These are phyloP conservation scores for Pestalotiopsis sp. DNA, from an alignment of 2,329 filamentous ascomycete genomes.

Conservation along the genomic window DNA sequence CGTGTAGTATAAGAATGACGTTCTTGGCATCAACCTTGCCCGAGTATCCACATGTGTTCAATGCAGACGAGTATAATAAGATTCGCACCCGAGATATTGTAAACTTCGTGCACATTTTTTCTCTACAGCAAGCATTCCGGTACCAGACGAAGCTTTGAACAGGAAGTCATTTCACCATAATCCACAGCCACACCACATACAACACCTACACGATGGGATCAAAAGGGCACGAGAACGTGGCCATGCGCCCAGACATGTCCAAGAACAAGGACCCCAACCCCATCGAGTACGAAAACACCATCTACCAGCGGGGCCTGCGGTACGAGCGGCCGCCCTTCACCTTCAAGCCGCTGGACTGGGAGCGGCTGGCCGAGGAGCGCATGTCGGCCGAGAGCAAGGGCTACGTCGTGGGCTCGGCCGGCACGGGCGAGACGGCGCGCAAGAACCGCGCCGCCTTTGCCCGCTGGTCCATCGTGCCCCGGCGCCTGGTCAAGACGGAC, in stretches of 20 bases:
- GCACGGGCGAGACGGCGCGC: conserved; percentile 25
- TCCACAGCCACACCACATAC: not conserved
- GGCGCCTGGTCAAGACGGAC: conserved; percentile 21
- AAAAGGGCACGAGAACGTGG: not conserved
- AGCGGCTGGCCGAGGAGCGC: conserved; percentile 23
- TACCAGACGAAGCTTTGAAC: no score
- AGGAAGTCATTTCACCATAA: not conserved
- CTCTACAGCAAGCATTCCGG: not conserved
- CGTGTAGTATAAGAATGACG: conserved; percentile 2
- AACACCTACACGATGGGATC: not conserved
- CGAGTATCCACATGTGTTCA: not conserved
- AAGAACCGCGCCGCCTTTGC: conserved; percentile 28
- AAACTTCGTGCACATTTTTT: not conserved
- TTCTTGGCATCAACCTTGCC: conserved; percentile 1
- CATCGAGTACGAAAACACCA: conserved; percentile 20
- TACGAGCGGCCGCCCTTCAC: conserved; percentile 28
- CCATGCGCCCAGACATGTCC: conserved; percentile 3
- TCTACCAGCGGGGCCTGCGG: conserved; percentile 24
- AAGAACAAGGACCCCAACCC: conserved; percentile 19
- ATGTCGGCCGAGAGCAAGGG: conserved; percentile 27
- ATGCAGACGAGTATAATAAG: not conserved
- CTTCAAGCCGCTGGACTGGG: conserved; percentile 29
- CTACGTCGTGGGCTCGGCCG: conserved; percentile 26
- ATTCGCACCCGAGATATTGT: not conserved
- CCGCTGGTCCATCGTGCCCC: conserved; percentile 25